Conservation (phyloP, 2,329 filamentous ascomycete species). For the Seiridium cupressi region DNA sequence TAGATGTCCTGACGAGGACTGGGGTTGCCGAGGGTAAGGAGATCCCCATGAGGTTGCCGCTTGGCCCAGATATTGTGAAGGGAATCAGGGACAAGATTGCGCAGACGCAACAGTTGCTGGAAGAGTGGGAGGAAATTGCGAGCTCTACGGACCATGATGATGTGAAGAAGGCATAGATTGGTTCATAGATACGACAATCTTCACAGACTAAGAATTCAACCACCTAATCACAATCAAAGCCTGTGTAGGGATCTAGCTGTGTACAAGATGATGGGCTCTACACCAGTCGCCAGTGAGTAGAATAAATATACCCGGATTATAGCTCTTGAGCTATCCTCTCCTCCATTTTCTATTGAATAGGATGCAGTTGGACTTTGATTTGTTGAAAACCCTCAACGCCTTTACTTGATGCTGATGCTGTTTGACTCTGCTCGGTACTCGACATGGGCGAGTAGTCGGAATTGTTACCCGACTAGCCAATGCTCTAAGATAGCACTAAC, state of each 20-base stretch:
- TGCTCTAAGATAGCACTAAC: neutral
- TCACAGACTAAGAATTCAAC: too few species aligned
- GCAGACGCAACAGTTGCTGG: conserved; percentile 38
- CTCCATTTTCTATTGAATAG: too few species aligned
- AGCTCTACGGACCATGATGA: conserved; percentile 34
- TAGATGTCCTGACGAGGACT: conserved; percentile 53
- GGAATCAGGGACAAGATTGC: conserved; percentile 41
- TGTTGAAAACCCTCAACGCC: conserved; percentile 7
- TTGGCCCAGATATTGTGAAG: conserved; percentile 51
- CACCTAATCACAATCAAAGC: too few species aligned
- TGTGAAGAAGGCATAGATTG: conserved; percentile 12
- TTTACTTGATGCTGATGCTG: conserved; percentile 1
- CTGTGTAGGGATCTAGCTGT: too few species aligned
- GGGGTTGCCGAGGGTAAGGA: conserved; percentile 45
- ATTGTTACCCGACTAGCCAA: neutral
- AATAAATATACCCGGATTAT: too few species aligned
- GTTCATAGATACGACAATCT: too few species aligned
- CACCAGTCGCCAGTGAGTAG: too few species aligned
- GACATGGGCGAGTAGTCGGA: neutral
- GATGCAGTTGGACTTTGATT: neutral
- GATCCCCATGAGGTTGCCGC: conserved; percentile 50
- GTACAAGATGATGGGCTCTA: too few species aligned
- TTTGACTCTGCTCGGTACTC: neutral
- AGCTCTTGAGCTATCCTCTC: too few species aligned
- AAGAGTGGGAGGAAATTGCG: conserved; percentile 48